Base-by-base conservation (phyloP, 1,284 basidiomycete species). In the Trichosporon sp. region DNA sequence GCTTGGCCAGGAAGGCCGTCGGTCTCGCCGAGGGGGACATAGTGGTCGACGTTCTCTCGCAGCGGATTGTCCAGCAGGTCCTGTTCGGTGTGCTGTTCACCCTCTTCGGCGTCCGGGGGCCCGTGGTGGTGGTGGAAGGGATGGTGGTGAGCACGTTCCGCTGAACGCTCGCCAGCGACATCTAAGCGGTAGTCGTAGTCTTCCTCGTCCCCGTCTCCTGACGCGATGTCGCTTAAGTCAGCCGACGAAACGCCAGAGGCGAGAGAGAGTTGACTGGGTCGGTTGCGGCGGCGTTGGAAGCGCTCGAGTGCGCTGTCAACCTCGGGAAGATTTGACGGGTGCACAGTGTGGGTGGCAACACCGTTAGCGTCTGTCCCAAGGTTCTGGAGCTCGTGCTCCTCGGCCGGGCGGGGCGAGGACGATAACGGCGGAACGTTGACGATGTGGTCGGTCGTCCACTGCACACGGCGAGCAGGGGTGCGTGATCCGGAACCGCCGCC, bases 151-250 rank as follows among this genome's bases (percentile, higher is more conserved):
- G 47, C 12, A 1, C 32, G 29, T 29, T 29, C 34, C 9, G 38
- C 58, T 6, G n/a, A 6, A 2, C 62, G 60, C 62, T 53, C 65
- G 11, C 38, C 32, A 47, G 65, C 64, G 12, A 64, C 53, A 65
- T 83, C 81, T 6, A 81, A 72, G 12, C 82, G 75, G 70, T 83
- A 83, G 67, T 83, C 82, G 62, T 83, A 83, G 70, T 83, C 81
- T 51, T 80, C 79, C 23, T 77, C 78, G 31, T 60, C 51, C 15
- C 13, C 18, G 12, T 51, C 67, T 38, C 29, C 64, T 29, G 32
- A 27, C 68, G 35, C 62, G 15, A 38, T 13, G n/a, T 27, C 53
- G 62, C 70, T 31, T 62, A 69, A 29, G 56, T 67, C 44, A 65
- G 25, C 70, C 63, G 44, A 56, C 66, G 29, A 67, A 51, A n/a